Conservation (phyloP, 2,329 filamentous ascomycete genomes). For the Chaetomium strumarium region DNA sequence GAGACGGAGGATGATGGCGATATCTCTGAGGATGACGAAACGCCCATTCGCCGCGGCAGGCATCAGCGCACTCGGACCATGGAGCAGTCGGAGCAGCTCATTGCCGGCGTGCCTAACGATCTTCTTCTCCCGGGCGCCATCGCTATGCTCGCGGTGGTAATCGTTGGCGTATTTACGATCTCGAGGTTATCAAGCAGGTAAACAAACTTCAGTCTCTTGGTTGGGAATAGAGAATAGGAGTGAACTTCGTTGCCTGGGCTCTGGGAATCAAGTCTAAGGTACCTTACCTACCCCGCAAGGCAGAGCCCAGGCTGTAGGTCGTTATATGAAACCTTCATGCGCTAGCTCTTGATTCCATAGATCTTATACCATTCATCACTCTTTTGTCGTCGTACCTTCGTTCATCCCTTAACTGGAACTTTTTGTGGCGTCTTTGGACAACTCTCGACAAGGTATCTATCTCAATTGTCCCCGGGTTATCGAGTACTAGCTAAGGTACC, state of each 20-base stretch:
- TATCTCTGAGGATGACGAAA: conserved; percentile 44
- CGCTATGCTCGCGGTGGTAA: conserved; percentile 89
- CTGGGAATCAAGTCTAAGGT: background rate
- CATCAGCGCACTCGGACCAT: conserved; percentile 30
- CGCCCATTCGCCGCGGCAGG: conserved; percentile 37
- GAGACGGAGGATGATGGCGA: conserved; percentile 25
- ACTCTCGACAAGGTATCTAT: too few relatives aligned
- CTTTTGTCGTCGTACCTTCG: background rate
- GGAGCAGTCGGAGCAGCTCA: conserved; percentile 58
- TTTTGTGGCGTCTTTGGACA: too few relatives aligned
- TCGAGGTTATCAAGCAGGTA: conserved; percentile 59
- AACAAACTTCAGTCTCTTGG: background rate
- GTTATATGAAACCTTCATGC: conserved; percentile 18
- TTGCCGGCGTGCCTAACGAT: conserved; percentile 90
- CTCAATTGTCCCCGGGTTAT: too few relatives aligned
- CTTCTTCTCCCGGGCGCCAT: conserved; percentile 88
- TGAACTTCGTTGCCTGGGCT: background rate
- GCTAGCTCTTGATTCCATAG: conserved; percentile 15
- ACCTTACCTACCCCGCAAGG: background rate
- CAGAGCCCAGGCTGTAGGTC: conserved; percentile 15
- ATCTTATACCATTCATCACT: conserved; percentile 12
- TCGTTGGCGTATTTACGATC: conserved; percentile 87
- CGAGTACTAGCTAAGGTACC: too few relatives aligned
- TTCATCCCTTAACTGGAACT: too few relatives aligned
- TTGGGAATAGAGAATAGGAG: background rate